Evolutionary conservation across 306 rosid genomes (phyloP).

Genomic region (Cucumis hystrix): DNA sequence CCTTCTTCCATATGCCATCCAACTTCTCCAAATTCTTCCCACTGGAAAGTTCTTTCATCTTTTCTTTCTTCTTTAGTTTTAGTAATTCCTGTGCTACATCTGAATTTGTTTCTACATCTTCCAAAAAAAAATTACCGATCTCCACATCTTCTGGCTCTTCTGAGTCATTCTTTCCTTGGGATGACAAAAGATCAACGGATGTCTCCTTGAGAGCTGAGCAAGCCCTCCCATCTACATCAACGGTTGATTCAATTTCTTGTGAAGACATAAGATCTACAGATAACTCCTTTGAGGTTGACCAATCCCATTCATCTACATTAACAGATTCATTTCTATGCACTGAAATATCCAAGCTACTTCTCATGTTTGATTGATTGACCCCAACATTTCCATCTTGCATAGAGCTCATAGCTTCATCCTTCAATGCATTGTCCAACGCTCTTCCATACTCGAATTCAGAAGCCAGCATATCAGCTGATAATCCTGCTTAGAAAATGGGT

Average conservation of each 20-base stretch:
- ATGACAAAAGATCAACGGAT: conserved; percentile 19
- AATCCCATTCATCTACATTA: conserved; percentile 18
- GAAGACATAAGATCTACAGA: conserved; percentile 18
- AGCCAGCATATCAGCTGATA: conserved; percentile 51
- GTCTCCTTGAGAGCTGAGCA: conserved; percentile 16
- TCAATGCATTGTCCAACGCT: conserved; percentile 24
- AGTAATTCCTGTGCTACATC: conserved; percentile 32
- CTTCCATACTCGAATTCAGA: conserved; percentile 50
- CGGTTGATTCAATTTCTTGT: conserved; percentile 23
- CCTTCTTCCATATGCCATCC: conserved; percentile 92
- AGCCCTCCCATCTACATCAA: conserved; percentile 21
- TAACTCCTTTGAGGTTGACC: conserved; percentile 18
- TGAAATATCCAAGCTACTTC: conserved; percentile 10
- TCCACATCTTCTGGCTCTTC: conserved; percentile 55
- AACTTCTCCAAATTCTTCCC: conserved; percentile 71
- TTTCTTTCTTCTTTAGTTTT: conserved; percentile 53
- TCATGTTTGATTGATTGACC: conserved; percentile 13
- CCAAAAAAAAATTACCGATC: conserved; percentile 69
- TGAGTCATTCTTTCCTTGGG: conserved; percentile 24
- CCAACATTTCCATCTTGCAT: conserved; percentile 14
- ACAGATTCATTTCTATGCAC: conserved; percentile 26
- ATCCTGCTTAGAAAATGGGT: conserved; percentile 40
- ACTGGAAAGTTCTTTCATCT: conserved; percentile 37
- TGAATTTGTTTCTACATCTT: conserved; percentile 38
- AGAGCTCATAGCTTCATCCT: conserved; percentile 20